Percentiles rank a stretch among this genome's conserved stretches.
Evolutionary conservation across 2,329 filamentous ascomycete genomes (phyloP).

Genomic region (Penicillium verrucosum): DNA sequence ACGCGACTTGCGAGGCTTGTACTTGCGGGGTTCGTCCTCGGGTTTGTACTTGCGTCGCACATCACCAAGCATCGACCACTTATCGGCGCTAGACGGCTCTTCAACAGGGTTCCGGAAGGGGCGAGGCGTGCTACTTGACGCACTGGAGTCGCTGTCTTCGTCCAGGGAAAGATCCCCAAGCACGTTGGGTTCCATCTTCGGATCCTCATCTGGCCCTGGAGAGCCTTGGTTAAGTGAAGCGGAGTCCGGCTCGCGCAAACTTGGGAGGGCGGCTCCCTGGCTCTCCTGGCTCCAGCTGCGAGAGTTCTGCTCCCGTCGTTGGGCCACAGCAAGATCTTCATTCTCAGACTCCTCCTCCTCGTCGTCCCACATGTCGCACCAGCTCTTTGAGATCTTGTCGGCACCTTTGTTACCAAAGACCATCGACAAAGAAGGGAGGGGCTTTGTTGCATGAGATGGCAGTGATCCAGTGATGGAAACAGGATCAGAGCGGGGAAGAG

Average conservation of each 20-base stretch:
- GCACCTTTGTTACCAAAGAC: constrained; percentile 69
- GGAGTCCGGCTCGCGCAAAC: constrained; percentile 54
- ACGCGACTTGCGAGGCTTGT: constrained; percentile 54
- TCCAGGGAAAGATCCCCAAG: constrained; percentile 50
- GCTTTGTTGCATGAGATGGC: constrained; percentile 58
- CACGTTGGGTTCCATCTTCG: constrained; percentile 14
- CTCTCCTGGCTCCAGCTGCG: constrained; percentile 78
- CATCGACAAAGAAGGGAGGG: constrained; percentile 68
- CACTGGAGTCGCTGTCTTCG: constrained; percentile 59
- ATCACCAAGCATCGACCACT: constrained; percentile 86
- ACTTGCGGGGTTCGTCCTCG: constrained; percentile 58
- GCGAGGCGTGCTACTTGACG: constrained; percentile 31
- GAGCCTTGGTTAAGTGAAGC: constrained; percentile 51
- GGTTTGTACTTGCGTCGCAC: constrained; percentile 66
- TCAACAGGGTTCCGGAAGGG: constrained; percentile 62
- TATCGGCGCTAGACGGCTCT: constrained; percentile 58
- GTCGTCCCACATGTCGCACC: constrained; percentile 98
- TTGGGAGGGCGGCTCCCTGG: constrained; percentile 52
- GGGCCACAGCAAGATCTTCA: constrained; percentile 59
- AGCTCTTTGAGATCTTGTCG: constrained; percentile 90
- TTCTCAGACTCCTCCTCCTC: constrained; percentile 72
- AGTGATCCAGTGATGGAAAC: constrained; percentile 78
- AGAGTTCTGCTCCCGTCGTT: constrained; percentile 61
- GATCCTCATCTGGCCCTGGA: constrained; percentile 32
- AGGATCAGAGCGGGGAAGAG: constrained; percentile 54